Evolutionary conservation across 2,329 filamentous ascomycete genomes (phyloP), one percentile per base, ranked within the genome.

Genomic region (Trichoderma gracile): DNA sequence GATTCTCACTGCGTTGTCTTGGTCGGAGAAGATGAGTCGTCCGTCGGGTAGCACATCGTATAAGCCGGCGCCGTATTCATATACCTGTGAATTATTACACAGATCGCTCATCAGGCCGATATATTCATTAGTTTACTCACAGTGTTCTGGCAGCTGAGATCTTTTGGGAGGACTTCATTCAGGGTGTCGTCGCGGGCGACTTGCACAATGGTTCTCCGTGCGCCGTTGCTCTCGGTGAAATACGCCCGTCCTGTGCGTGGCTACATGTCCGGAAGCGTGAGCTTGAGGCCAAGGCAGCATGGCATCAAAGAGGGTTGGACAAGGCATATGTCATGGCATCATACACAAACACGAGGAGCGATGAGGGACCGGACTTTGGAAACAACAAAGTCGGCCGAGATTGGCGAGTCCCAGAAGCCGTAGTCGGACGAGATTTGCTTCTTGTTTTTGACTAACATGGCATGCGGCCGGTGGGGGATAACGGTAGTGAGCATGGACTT

Each of bases 21-120:
- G 71, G 62, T 83, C 78, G 12, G 78, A 78, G 67, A 85, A 83
- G 45, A 84, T 73, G 55, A 85, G 73, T 14, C 74, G 71, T 3
- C 76, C 77, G 58, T 79, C 75, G 0, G 69, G 69, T 1, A 78
- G 67, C 6, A 81, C 70, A 2, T 75, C 76, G 55, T 80, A 79
- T 0, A 81, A 73, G 3, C 77, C 77, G 12, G 82, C 83, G 1
- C 83, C 83, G 58, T 85, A 84, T 66, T 83, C 82, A 66, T 86
- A 83, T 17, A 85, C 79, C 25, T 27, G 25, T 27, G 25, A 27
- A 27, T 27, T 6, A 27, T 27, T 27, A n/a, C n/a, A n/a, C n/a
- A n/a, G n/a, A n/a, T n/a, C n/a, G n/a, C 25, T 27, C 25, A 27
- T 27, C 5, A 27, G 25, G 25, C 4, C 7, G 5, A 27, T 27